Evolutionary conservation across 495 filamentous ascomycete species (phyloP).

Genomic region (Emericellopsis terricola): DNA sequence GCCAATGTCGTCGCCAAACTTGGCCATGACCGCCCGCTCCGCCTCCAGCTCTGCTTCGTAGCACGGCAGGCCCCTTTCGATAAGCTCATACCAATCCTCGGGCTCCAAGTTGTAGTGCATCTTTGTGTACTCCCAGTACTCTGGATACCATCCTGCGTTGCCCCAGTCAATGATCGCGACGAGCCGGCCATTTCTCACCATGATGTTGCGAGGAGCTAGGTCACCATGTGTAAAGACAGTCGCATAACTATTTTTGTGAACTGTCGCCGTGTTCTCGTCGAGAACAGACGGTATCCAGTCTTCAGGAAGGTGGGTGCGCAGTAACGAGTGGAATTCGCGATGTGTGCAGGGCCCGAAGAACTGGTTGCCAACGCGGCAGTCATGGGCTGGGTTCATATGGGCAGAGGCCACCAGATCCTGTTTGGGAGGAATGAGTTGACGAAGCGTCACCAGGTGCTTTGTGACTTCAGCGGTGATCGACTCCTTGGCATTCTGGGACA

Average conservation of each 20-base stretch:
- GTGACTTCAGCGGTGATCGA: background rate
- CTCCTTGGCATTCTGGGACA: background rate
- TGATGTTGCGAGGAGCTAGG: slow-evolving; percentile 13
- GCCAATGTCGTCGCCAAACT: slow-evolving; percentile 27
- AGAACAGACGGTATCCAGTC: background rate
- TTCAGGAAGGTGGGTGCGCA: background rate
- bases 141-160: slow-evolving; percentile 23
- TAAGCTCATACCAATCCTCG: background rate
- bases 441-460: background rate
- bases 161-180: slow-evolving; percentile 24
- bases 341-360: background rate
- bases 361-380: background rate
- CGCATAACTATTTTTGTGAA: background rate
- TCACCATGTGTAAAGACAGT: slow-evolving; percentile 12
- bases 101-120: slow-evolving; percentile 4
- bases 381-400: background rate
- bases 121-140: slow-evolving; percentile 24
- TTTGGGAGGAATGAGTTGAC: background rate
- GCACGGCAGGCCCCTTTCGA: background rate
- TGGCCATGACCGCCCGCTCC: slow-evolving; percentile 25
- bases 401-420: background rate
- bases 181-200: slow-evolving; percentile 12
- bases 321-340: background rate
- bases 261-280: background rate
- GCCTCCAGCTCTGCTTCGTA: background rate